Base-by-base conservation (phyloP, 257 asterid species). In the Solanum phureja region DNA sequence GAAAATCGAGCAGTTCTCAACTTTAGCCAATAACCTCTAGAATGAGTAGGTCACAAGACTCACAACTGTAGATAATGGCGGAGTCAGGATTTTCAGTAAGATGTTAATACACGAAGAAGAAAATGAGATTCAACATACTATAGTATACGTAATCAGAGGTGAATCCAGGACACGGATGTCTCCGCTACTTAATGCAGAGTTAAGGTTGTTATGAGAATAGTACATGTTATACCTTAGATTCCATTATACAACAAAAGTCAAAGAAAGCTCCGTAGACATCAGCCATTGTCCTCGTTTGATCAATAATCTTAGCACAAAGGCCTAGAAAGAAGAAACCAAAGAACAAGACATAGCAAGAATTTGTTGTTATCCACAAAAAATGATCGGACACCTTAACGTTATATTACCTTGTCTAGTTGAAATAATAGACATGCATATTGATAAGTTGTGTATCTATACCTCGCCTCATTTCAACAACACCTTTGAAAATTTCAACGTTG, bases 381-480 rank as follows among this genome's bases (percentile, higher is more conserved):
- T 71, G 1, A 31, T 7, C 23, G 3, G 77, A 71, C 6, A 16
- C 77, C n/a, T 29, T 33, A 71, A 16, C 21, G 11, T 31, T 31
- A 19, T 7, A 58, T 58, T 58, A 19, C 11, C 66, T 58, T 58
- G 66, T 58, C 27, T 58, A 58, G 66, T 58, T 58, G 66, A 11
- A 68, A 29, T 68, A 27, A 27, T 11, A 64, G 73, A 66, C 35
- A 34, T 18, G 44, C 72, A 58, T 64, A 86, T 34, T 42, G 86
- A 79, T 42, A 5, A 69, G 2, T 79, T 33, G 44, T 56, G 74
- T 35, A 85, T 86, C 24, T 72, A 84, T 91, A 97, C 99, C 98
- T 37, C 99, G 98, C 88, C 99, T 93, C 99, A 95, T 91, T 93
- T 97, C 95, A 64, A 95, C 99, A 66, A 93, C 99, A 72, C 98